phyloP scores from a whole-genome alignment of 768 basidiomycete species.

The Phaffia tasmanica region DNA sequence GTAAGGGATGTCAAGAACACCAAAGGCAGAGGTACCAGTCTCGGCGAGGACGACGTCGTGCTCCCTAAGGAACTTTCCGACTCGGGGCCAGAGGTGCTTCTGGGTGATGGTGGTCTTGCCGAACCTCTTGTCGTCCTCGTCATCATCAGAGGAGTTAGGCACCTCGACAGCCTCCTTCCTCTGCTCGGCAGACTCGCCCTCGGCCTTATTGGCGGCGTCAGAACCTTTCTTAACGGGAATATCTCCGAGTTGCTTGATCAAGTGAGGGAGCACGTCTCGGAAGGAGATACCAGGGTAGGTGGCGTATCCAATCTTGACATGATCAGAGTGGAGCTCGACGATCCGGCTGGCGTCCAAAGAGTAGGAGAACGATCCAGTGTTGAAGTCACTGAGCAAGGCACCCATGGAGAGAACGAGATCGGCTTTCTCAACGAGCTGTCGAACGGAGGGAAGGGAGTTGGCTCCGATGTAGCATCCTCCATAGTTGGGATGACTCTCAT shows the following conservation, averaged over 20 bases:
- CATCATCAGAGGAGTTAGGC: constrained; percentile 40
- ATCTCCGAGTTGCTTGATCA: constrained; percentile 30
- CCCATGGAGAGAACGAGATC: constrained; percentile 68
- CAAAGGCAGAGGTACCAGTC: constrained; percentile 59
- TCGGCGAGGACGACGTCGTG: constrained; percentile 67
- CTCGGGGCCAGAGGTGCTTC: constrained; percentile 69
- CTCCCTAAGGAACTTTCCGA: constrained; percentile 58
- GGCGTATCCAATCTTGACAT: constrained; percentile 37
- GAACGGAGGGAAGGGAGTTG: constrained; percentile 54
- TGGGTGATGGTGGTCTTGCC: constrained; percentile 50
- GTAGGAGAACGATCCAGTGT: constrained; percentile 48
- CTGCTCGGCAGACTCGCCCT: constrained; percentile 12
- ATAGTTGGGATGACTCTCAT: constrained; percentile 59
- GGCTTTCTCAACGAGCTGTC: constrained; percentile 60
- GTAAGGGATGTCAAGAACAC: constrained; percentile 66
- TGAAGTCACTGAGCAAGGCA: constrained; percentile 55
- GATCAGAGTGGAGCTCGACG: constrained; percentile 60
- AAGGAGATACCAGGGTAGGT: constrained; percentile 31
- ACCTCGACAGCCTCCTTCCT: constrained; percentile 15
- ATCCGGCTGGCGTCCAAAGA: constrained; percentile 1
- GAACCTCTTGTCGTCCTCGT: constrained; percentile 30
- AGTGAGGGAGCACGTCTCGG: constrained; percentile 34
- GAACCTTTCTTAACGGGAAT: constrained; percentile 31
- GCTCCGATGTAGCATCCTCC: constrained; percentile 70
- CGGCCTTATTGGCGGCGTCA: constrained; percentile 16